Evolutionary conservation across 805 yeast species (phyloP).

Genomic region (Pichia phayaonensis): DNA sequence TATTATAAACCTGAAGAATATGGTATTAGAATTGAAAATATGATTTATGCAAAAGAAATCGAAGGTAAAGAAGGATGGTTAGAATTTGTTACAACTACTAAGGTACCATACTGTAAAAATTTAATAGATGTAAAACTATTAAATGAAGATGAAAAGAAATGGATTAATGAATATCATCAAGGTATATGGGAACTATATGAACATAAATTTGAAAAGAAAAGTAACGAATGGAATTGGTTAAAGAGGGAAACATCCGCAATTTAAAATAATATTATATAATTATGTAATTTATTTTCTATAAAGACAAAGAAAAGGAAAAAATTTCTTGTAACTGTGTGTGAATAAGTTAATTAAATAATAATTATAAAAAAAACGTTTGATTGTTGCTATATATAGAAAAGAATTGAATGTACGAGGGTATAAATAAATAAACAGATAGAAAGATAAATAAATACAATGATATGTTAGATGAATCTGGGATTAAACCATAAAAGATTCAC

Average conservation of each 20-base stretch:
- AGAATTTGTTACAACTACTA: conserved; percentile 50
- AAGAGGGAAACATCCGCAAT: conserved; percentile 36
- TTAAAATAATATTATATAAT: conserved; percentile 6
- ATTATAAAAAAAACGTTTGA: too few relatives aligned
- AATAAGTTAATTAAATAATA: neutral
- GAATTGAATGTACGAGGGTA: neutral
- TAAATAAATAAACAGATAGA: neutral
- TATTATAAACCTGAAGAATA: conserved; percentile 52
- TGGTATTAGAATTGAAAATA: conserved; percentile 50
- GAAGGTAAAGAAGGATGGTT: conserved; percentile 33
- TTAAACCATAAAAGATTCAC: conserved; percentile 95
- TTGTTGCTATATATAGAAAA: neutral
- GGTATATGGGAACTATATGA: conserved; percentile 39
- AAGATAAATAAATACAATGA: neutral
- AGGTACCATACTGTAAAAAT: conserved; percentile 48
- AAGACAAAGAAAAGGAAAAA: too few relatives aligned
- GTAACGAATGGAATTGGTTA: conserved; percentile 41
- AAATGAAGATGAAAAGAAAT: conserved; percentile 37
- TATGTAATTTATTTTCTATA: too few relatives aligned
- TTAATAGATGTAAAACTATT: conserved; percentile 41
- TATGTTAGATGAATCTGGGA: neutral
- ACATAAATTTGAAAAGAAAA: conserved; percentile 30
- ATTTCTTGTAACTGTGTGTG: neutral
- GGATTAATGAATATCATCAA: conserved; percentile 44
- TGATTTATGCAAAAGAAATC: conserved; percentile 39